Conservation (phyloP, 495 filamentous ascomycete genomes). For the Lineolata rhizophorae region DNA sequence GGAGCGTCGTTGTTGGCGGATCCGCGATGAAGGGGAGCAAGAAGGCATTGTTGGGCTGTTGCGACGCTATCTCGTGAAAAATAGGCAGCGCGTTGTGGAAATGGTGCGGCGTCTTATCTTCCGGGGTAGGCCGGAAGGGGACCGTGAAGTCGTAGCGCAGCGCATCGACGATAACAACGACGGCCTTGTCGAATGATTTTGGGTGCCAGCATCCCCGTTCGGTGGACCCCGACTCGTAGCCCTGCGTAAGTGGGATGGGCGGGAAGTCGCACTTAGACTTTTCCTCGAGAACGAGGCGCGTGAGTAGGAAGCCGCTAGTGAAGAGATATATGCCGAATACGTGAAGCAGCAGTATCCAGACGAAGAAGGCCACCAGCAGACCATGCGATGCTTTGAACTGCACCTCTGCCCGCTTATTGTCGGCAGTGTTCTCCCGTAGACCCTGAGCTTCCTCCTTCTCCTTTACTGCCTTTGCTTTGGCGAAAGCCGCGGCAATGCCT, state of each 20-base stretch:
- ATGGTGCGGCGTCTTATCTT: slow-evolving; percentile 31
- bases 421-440: slow-evolving; percentile 5
- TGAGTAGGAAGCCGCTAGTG: slow-evolving; percentile 90
- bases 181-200: slow-evolving; percentile 73
- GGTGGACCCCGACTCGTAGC: slow-evolving; percentile 24
- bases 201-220: slow-evolving; percentile 83
- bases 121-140: slow-evolving; percentile 35
- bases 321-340: slow-evolving; percentile 72
- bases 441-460: slow-evolving; percentile 13
- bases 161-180: slow-evolving; percentile 83
- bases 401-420: slow-evolving; percentile 19
- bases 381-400: slow-evolving; percentile 32
- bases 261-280: slow-evolving; percentile 61
- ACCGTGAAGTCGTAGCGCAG: slow-evolving; percentile 93
- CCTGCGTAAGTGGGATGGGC: slow-evolving; percentile 30
- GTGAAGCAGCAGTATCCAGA: slow-evolving; percentile 42
- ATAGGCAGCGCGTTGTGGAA: slow-evolving; percentile 80
- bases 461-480: slow-evolving; percentile 17
- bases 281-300: slow-evolving; percentile 68
- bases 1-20: slow-evolving; percentile 80
- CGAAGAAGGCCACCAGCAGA: slow-evolving; percentile 27
- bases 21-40: slow-evolving; percentile 92
- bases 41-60: slow-evolving; percentile 60
- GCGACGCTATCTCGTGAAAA: slow-evolving; percentile 56
- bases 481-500: slow-evolving; percentile 17